Evolutionary conservation across 768 basidiomycete genomes (phyloP), one percentile per base, ranked within the genome.

Genomic region (Suillus hirtellus): DNA sequence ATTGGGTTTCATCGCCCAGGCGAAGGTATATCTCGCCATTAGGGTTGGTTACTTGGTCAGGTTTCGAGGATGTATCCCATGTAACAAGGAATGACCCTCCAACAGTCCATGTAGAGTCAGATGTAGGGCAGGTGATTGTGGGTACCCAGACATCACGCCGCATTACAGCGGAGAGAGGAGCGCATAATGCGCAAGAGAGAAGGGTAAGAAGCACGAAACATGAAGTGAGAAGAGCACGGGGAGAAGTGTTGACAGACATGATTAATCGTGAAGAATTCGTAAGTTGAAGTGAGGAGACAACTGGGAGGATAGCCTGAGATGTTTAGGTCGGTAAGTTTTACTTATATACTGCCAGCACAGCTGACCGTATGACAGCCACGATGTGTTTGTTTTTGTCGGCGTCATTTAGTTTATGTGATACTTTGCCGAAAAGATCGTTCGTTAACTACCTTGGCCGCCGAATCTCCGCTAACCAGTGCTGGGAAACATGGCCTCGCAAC

Each of bases 121-220:
- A 67, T 19, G 63, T 31, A 1, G 84, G 84, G 44, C 68, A 76
- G 24, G 67, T 67, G 62, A 86, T 74, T 19, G 70, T 72, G 1
- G 85, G 85, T 0, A 75, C 78, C 70, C 77, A 86, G 8, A 85
- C 83, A 60, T 85, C 84, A 38, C 82, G 78, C 12, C 12, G 6
- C n/a, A 2, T n/a, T 15, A 65, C 63, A 2, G 60, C 62, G 1
- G 62, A 27, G 31, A 63, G 2, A n/a, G 79, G 81, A 66, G 73
- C 69, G 0, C 77, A 73, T 1, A 59, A 60, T 53, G 72, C 73
- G 60, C 73, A 63, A 8, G 76, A 69, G 34, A 74, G 43, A 37
- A 79, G 61, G 50, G 49, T 17, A 62, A 71, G 38, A 66, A 69
- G 47, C 59, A 63, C 21, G 64, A 68, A 63, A 27, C 12, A 31